These are phyloP conservation scores for Pilasporangium apinafurcum DNA, from an alignment of 352 stramenopile genomes.

Conservation along the genomic window DNA sequence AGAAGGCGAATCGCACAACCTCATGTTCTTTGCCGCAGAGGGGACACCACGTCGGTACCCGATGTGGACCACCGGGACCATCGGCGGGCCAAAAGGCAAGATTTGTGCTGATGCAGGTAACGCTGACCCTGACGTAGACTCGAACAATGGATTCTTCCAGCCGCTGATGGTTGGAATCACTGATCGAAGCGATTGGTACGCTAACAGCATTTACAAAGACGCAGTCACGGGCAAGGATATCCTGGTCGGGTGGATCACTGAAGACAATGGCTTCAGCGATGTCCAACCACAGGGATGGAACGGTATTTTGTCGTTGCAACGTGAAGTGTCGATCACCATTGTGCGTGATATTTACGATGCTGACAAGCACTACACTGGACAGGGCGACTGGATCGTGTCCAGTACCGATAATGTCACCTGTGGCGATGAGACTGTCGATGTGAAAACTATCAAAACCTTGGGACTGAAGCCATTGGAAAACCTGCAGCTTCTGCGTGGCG, in stretches of 20 bases:
- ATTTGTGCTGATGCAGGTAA: conserved; percentile 7
- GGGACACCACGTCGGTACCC: conserved; percentile 38
- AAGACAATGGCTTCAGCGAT: conserved; percentile 38
- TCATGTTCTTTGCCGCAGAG: conserved; percentile 60
- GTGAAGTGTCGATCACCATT: conserved; percentile 43
- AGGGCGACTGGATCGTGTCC: conserved; percentile 57
- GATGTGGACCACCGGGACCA: conserved; percentile 51
- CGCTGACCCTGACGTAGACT: conserved; percentile 8
- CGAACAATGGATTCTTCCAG: conserved; percentile 28
- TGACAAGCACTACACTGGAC: conserved; percentile 30
- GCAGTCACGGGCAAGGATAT: conserved; percentile 45
- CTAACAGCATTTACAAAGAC: conserved; percentile 62
- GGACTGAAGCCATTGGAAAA: conserved; percentile 35
- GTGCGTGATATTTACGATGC: conserved; percentile 43
- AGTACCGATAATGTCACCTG: conserved; percentile 22
- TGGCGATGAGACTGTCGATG: conserved; percentile 10
- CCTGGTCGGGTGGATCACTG: conserved; percentile 55
- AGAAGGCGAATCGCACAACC: conserved; percentile 50
- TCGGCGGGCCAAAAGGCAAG: conserved; percentile 4
- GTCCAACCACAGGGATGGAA: conserved; percentile 63
- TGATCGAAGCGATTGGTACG: conserved; percentile 64
- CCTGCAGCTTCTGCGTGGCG: conserved; percentile 40
- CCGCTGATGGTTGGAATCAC: conserved; percentile 54
- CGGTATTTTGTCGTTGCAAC: conserved; percentile 52
- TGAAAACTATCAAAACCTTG: conserved; percentile 68